A percentile compares a stretch with the other conserved stretches of the same genome.
Evolutionary conservation across 768 basidiomycete species (phyloP).

Genomic region (Tricholoma terreum): DNA sequence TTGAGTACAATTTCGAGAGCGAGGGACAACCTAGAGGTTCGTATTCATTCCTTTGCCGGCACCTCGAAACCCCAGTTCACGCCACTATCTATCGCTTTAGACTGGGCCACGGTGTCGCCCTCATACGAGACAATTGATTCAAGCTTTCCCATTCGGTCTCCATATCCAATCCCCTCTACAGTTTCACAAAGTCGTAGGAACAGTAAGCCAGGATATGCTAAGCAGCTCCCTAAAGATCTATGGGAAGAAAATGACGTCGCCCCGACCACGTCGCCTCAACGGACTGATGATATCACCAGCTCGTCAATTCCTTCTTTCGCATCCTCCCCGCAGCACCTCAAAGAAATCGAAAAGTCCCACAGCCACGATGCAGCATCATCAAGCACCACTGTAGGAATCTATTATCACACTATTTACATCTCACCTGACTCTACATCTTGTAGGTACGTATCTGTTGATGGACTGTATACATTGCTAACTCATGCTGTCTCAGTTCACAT

Average conservation of each 20-base stretch:
- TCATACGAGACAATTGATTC: constrained; percentile 10
- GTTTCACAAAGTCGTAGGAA: constrained; percentile 13
- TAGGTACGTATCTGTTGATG: neutral
- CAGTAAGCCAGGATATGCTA: constrained; percentile 15
- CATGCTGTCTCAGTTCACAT: neutral
- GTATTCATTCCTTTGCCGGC: neutral
- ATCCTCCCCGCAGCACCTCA: neutral
- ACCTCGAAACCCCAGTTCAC: neutral
- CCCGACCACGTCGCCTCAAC: neutral
- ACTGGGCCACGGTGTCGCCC: constrained; percentile 15
- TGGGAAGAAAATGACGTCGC: neutral
- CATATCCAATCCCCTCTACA: constrained; percentile 23
- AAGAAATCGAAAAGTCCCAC: neutral
- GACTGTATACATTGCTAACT: neutral
- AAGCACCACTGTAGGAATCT: neutral
- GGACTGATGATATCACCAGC: neutral
- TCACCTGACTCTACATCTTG: neutral
- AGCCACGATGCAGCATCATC: neutral
- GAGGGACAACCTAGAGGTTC: constrained; percentile 9
- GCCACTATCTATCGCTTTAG: neutral
- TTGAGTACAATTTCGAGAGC: constrained; percentile 13
- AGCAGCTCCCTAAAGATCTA: constrained; percentile 8
- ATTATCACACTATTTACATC: neutral
- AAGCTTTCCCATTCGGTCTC: constrained; percentile 20
- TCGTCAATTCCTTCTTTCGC: neutral